Base-by-base conservation (phyloP, 257 asterid species). In the Buddleja alternifolia region DNA sequence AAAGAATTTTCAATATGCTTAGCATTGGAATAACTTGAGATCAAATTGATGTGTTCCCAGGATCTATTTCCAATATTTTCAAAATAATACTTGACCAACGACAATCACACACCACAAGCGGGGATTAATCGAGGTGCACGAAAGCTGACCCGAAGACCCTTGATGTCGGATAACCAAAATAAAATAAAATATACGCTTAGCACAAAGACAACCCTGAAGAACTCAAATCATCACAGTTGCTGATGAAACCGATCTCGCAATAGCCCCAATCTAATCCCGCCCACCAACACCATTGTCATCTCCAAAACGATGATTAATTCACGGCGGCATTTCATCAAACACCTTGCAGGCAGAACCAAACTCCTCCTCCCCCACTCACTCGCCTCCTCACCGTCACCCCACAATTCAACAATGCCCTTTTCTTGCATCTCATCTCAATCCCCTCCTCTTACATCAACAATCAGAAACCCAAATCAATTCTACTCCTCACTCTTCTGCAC, bases 401-500 rank as follows among this genome's bases (percentile, higher is more conserved):
- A 29, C 8, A 59, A 36, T 52, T 59, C 20, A 19, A 56, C 19
- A 41, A 47, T 60, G 67, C 54, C 55, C 36, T 64, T 59, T 40
- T 64, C 67, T 21, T 70, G 78, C 29, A 69, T 70, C 11, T 73
- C 73, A 23, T 60, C 76, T 20, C 77, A 71, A 4, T 16, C 23
- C 7, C 29, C 73, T 15, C 32, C 70, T 20, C 4, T 12, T 3
- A 44, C 29, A 42, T 50, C 67, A 21, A 34, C 74, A 51, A 68
- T 21, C 69, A 54, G 69, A 69, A 75, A 50, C 66, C 80, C 53
- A 15, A 19, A 65, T 19, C 76, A 66, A 14, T 67, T 86, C 61
- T 76, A 81, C 73, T 21, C 95, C 40, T 82, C 96, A 6, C 82
- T 93, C 61, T 90, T 84, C 88, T 93, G 97, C 81, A 81, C 90